These are phyloP conservation scores for Cercospora sp. DNA, from an alignment of 2,329 filamentous ascomycete species.

Conservation along the genomic window DNA sequence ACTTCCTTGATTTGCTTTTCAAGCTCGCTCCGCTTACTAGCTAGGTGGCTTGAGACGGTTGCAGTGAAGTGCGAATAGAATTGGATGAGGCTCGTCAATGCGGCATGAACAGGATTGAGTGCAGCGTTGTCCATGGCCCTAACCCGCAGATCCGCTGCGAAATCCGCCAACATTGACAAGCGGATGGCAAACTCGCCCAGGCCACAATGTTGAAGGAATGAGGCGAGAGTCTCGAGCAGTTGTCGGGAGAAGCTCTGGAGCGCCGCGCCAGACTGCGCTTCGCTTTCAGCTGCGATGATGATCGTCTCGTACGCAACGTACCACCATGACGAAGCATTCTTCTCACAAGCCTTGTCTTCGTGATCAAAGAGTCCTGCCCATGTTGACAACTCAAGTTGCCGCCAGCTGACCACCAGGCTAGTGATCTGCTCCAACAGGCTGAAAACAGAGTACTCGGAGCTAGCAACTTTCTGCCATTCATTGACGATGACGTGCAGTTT, in stretches of 20 bases:
- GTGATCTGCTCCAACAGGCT: conserved; percentile 76
- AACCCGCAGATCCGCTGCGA: conserved; percentile 64
- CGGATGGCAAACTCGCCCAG: conserved; percentile 75
- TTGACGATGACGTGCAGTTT: conserved; percentile 82
- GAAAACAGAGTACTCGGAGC: conserved; percentile 70
- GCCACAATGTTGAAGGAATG: conserved; percentile 76
- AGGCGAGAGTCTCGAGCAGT: conserved; percentile 72
- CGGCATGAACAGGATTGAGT: conserved; percentile 55
- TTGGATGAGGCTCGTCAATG: conserved; percentile 72
- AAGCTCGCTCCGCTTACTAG: conserved; percentile 67
- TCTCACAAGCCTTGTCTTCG: conserved; percentile 72
- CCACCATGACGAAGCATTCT: conserved; percentile 89
- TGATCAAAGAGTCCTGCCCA: conserved; percentile 88
- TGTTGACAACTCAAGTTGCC: conserved; percentile 84
- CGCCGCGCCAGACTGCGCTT: conserved; percentile 38
- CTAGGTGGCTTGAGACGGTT: conserved; percentile 64
- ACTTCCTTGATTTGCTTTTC: conserved; percentile 93
- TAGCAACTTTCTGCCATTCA: conserved; percentile 94
- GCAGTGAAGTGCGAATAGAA: conserved; percentile 73
- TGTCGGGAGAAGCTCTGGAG: conserved; percentile 64
- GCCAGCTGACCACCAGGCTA: conserved; percentile 80
- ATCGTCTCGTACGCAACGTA: conserved; percentile 92
- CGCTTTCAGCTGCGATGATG: conserved; percentile 56
- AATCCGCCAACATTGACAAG: conserved; percentile 63
- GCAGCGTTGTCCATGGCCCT: conserved; percentile 55